Evolutionary conservation across 129 eudicot species (phyloP), one percentile per base, ranked within the genome.

Genomic region (Escallonia herrerae): DNA sequence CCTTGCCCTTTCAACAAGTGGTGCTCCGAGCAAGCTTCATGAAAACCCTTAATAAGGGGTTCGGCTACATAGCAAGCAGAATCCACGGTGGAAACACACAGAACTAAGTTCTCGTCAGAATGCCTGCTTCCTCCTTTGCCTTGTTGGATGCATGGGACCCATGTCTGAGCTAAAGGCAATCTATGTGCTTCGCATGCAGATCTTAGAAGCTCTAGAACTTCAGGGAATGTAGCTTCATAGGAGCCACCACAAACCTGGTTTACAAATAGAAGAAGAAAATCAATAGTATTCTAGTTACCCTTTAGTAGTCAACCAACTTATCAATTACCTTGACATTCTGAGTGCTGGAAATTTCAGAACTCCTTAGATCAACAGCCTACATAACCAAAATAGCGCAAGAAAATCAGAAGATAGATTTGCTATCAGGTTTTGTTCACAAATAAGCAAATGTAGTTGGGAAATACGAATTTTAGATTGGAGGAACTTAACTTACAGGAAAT

Each of bases 11-110:
- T 81, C 47, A 85, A 64, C 72, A 91, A 80, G 76, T 87, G 97
- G 85, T 91, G 87, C 67, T 85, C 89, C 4, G 95, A 84, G 80
- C 97, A 91, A 65, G 97, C 95, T 69, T 91, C 96, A 55, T 85
- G 89, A 60, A 91, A 91, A 38, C 76, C 87, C 46, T 62, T 75
- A 42, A 77, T 77, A 15, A 53, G 56, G n/a, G 76, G 75, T 45
- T 87, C 80, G 5, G 80, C 74, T 48, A 85, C 68, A 45, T 81
- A 83, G 53, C 87, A 87, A 62, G 91, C 96, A 39, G 87, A 70
- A 62, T 88, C 97, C 5, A 85, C 86, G 1, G 96, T 86, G 39
- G 97, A 82, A 44, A 91, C 78, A 38, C 97, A 91, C 33, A 43
- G 75, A 50, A 66, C 41, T 15, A 81, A 60, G 85, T 85, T 88